Percentiles rank a stretch among this genome's conserved stretches.
These are phyloP conservation scores for Neocallimastix lanati DNA, from an alignment of 192 early-diverging fungal genomes.

Conservation along the genomic window DNA sequence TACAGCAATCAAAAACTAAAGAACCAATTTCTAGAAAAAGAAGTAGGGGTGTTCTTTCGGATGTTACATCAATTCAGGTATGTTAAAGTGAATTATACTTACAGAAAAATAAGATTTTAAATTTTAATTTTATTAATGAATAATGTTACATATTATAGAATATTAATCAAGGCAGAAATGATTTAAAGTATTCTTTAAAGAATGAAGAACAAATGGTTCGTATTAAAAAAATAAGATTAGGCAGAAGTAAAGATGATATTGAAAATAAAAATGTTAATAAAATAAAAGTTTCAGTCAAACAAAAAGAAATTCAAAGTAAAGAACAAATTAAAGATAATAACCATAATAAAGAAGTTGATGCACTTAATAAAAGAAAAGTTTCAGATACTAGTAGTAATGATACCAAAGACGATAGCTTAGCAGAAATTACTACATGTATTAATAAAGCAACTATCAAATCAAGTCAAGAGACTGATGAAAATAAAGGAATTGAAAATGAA, in stretches of 20 bases:
- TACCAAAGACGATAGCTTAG: neutral
- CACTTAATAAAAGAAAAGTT: neutral
- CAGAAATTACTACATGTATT: neutral
- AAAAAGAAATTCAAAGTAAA: no score
- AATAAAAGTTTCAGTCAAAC: no score
- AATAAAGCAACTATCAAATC: neutral
- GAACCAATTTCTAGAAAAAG: neutral
- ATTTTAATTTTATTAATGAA: no score
- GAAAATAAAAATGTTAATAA: neutral
- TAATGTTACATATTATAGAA: no score
- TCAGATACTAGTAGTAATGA: neutral
- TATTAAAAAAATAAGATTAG: neutral
- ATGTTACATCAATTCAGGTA: neutral
- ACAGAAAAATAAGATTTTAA: no score
- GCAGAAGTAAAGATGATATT: neutral
- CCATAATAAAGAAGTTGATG: neutral
- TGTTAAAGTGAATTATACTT: no score
- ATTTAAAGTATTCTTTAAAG: neutral
- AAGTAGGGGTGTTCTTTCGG: neutral
- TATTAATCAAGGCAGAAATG: neutral
- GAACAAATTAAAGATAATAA: neutral
- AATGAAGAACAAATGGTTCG: neutral
- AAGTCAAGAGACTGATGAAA: neutral
- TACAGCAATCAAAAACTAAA: neutral
- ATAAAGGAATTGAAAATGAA: neutral